Evolutionary conservation across 495 filamentous ascomycete genomes (phyloP).

Genomic region (Aspergillus nidulans): DNA sequence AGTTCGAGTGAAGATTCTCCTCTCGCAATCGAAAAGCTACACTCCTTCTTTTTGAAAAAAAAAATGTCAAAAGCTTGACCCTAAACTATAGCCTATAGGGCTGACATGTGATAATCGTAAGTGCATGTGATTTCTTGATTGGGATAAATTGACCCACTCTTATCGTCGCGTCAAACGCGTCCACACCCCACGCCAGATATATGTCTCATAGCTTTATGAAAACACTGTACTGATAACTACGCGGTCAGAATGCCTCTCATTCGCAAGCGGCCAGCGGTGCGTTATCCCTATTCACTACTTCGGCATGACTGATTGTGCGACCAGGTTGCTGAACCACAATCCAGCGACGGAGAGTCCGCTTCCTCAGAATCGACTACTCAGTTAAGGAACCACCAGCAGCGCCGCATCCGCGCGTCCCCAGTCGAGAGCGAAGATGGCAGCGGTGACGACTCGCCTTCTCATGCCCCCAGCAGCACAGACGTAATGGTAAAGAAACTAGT

Average conservation of each 20-base stretch:
- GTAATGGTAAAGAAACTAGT: slow-evolving; percentile 85
- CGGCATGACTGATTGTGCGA: not conserved
- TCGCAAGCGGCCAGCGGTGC: slow-evolving; percentile 40
- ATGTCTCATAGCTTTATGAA: slow-evolving; percentile 1
- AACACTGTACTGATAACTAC: not conserved
- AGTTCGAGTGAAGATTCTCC: not conserved
- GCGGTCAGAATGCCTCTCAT: slow-evolving; percentile 26
- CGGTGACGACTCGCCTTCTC: slow-evolving; percentile 23
- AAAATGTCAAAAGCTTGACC: too few relatives aligned
- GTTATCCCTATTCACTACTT: slow-evolving; percentile 4
- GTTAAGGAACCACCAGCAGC: slow-evolving; percentile 7
- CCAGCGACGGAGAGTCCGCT: slow-evolving; percentile 1
- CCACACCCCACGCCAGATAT: slow-evolving; percentile 13
- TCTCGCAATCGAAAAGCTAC: not conserved
- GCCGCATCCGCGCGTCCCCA: slow-evolving; percentile 7
- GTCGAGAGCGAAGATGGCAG: slow-evolving; percentile 16
- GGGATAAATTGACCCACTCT: slow-evolving; percentile 14
- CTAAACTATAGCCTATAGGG: not conserved
- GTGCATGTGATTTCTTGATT: slow-evolving; percentile 14
- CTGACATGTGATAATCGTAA: not conserved
- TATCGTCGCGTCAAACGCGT: slow-evolving; percentile 21
- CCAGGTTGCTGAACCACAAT: slow-evolving; percentile 5
- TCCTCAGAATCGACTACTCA: slow-evolving; percentile 8
- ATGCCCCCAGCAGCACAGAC: slow-evolving; percentile 44
- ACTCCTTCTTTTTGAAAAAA: not conserved